Evolutionary conservation across 352 stramenopile species (phyloP), one percentile per base, ranked within the genome.

Genomic region (Pythium brachiatum): DNA sequence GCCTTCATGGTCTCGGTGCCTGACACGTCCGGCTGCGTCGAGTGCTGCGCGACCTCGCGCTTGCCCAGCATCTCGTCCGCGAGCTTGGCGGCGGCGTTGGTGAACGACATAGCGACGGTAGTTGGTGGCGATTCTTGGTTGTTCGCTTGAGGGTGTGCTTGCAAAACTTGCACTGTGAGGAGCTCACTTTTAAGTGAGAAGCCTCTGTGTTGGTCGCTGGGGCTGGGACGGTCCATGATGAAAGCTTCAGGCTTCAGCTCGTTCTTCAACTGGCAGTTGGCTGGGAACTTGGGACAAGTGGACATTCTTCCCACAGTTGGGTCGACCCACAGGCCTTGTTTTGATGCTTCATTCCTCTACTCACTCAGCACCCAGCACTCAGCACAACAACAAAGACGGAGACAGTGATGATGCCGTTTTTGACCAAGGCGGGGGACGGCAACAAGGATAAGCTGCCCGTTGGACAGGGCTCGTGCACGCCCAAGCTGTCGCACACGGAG

Each of bases 61-160:
- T 75, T 77, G 31, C 72, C 72, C 23, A 74, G 52, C 48, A 59
- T 62, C 13, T 73, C 66, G 47, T 79, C 72, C 7, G 64, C 62
- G 8, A 67, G 51, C 61, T 79, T 79, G 15, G 62, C 62, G 41
- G 69, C 66, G 6, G 64, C 61, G 61, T 77, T 75, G 38, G 48
- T 68, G 36, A 74, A 39, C 65, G 58, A 70, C 62, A 69, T 69
- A n/a, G 27, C 36, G 4, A 6, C 47, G 20, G 21, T 52, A 3
- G 29, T 18, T 20, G 16, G 1, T n/a, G n/a, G n/a, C n/a, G n/a
- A n/a, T n/a, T 38, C 12, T 26, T 48, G 21, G 7, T 16, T 23
- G 44, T 7, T 39, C 34, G n/a, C n/a, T n/a, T n/a, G n/a, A n/a
- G n/a, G n/a, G n/a, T n/a, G n/a, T n/a, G n/a, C n/a, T n/a, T n/a